Base-by-base conservation (phyloP, 352 stramenopile species). In the Phytophthora melonis region DNA sequence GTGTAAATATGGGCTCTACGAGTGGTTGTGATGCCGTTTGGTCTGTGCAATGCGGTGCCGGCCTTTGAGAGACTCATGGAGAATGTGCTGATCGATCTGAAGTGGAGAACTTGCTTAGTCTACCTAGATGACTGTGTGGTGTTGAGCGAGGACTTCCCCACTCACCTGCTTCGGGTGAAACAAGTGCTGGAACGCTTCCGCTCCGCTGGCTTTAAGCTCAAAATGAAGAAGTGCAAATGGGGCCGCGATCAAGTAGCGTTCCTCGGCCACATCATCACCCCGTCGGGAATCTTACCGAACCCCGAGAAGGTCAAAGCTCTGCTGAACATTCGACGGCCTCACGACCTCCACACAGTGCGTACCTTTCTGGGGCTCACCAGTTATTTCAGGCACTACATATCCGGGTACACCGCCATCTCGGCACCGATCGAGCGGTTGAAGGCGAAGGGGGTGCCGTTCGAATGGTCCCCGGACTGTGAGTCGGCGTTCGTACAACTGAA, bases 161-260 rank as follows among this genome's bases (percentile, higher is more conserved):
- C 61, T 0, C 61, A 68, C 16, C 9, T 68, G 23, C 11, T 60
- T 1, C 50, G 61, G 0, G 13, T 68, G 3, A 32, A 18, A 5
- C 50, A 60, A 21, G 32, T 68, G 0, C 21, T 68, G 19, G 25
- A 45, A 45, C 49, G 19, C 21, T 68, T 68, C 11, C 3, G 21
- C 7, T 3, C 23, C 1, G 61, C 49, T 0, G 50, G 27, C 0
- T 61, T 60, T 11, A 68, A 68, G 1, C 9, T 68, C 1, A 54
- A 68, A 13, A 68, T 61, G 32, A 68, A 68, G 21, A 68, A 60
- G 47, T 60, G 49, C 19, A 52, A 68, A 19, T 66, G 45, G 61
- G 49, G 49, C 5, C 32, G 50, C 1, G 53, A 23, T 18, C 50
- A 59, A 6, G 61, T 68, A 16, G 50, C 61, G 3, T 68, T 68